These are phyloP conservation scores for Pseudopyricularia cyperi DNA, from an alignment of 2,329 filamentous ascomycete genomes.

Conservation along the genomic window DNA sequence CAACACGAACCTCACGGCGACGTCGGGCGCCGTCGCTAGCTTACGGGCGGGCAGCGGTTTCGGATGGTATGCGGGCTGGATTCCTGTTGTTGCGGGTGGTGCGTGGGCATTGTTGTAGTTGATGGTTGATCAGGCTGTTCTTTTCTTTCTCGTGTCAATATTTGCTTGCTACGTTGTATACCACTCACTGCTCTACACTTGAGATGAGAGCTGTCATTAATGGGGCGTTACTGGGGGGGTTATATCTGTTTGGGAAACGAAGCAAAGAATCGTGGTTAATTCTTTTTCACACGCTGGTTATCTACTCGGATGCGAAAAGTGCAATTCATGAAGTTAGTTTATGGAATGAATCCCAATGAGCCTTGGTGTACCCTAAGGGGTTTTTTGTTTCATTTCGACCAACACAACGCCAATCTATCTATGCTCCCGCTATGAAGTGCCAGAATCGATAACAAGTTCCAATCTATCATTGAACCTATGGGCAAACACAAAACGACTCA, in stretches of 20 bases:
- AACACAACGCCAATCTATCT: no score
- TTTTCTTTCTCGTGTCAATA: neutral
- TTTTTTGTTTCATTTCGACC: no score
- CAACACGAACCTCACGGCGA: conserved; percentile 15
- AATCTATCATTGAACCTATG: neutral
- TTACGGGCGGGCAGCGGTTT: conserved; percentile 8
- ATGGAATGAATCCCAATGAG: no score
- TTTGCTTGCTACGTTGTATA: neutral
- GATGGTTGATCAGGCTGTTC: no score
- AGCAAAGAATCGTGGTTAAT: neutral
- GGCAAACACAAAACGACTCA: neutral
- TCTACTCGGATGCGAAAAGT: neutral
- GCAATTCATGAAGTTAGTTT: no score
- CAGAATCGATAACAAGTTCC: neutral
- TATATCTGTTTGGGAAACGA: neutral
- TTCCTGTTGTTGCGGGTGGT: conserved; percentile 25
- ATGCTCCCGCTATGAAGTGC: no score
- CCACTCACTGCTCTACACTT: neutral
- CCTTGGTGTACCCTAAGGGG: no score
- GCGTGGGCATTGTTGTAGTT: conserved; percentile 22
- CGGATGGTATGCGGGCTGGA: conserved; percentile 23
- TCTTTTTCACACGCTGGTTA: neutral
- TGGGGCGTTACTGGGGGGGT: neutral
- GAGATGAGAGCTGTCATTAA: neutral
- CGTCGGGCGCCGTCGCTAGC: conserved; percentile 15